A percentile compares a stretch with the other conserved stretches of the same genome.
Evolutionary conservation across 768 basidiomycete genomes (phyloP).

Genomic region (Rhizopogon salebrosus): DNA sequence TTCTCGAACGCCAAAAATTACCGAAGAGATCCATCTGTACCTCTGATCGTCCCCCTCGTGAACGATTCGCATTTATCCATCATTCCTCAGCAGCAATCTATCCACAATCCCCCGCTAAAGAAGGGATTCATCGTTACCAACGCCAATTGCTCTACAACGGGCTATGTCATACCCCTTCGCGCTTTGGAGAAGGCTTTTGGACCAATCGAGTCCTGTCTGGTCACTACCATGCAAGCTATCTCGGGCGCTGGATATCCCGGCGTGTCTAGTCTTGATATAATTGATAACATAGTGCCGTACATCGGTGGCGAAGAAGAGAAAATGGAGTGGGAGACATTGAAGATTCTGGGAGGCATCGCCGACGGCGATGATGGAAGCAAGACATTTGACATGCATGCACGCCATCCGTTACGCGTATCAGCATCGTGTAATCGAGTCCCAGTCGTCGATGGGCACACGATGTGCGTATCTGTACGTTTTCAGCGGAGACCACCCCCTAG

Average conservation of each 20-base stretch:
- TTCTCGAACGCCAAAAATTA: conserved; percentile 99
- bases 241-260: conserved; percentile 98
- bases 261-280: conserved; percentile 80
- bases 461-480: conserved; percentile 86
- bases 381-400: conserved; percentile 80
- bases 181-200: conserved; percentile 90
- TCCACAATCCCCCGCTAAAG: conserved; percentile 61
- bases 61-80: conserved; percentile 85
- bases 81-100: conserved; percentile 72
- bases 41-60: conserved; percentile 94
- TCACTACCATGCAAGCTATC: conserved; percentile 97
- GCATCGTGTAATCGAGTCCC: conserved; percentile 94
- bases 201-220: conserved; percentile 85
- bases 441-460: conserved; percentile 93
- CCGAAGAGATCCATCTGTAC: conserved; percentile 86
- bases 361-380: conserved; percentile 49
- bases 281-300: conserved; percentile 95
- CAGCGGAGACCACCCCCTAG: conserved; percentile 72
- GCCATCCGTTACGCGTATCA: conserved; percentile 80
- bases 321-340: conserved; percentile 97
- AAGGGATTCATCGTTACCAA: conserved; percentile 97
- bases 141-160: conserved; percentile 97
- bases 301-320: conserved; percentile 96
- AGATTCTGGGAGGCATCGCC: conserved; percentile 85
- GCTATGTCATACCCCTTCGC: conserved; percentile 83